Evolutionary conservation across 495 filamentous ascomycete species (phyloP), one percentile per base, ranked within the genome.

Genomic region (Daldinia vernicosa): DNA sequence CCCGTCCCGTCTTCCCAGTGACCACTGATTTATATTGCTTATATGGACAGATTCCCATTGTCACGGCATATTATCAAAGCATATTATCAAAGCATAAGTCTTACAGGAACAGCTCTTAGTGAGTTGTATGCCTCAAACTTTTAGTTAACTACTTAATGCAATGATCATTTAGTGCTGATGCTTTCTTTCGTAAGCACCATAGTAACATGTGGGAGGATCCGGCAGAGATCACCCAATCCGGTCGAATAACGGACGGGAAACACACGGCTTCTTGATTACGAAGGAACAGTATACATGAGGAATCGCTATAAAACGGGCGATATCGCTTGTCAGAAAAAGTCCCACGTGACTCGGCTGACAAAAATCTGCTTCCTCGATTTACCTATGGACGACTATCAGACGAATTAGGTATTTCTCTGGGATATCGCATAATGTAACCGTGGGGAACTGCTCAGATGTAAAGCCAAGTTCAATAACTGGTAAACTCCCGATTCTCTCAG

Each of bases 151-250:
- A 22, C 19, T 8, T 24, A 24, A 47, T 47, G 43, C 43, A 47
- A 47, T 47, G 43, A 47, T 22, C 17, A 47, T 6, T 47, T 47
- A 47, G 43, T 47, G 43, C 43, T 47, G 43, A 47, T 47, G 17
- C 3, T 47, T 47, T 47, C 43, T 24, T 47, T 22, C 43, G 43
- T 47, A 47, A 47, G 43, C 43, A 24, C 24, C 19, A 22, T 47
- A 22, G 43, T 47, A 47, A 12, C 17, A 22, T 3, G 19, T 4
- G 8, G 43, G 43, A 22, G 14, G 17, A 24, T 24, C 2, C 39
- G 39, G 43, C 19, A 47, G 43, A 9, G 43, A 47, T 47, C 40
- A 17, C 40, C 43, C 19, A 47, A 24, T 9, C 19, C 1, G 9
- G 43, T 24, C 43, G 43, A 24, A 47, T 22, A 22, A 12, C 0